Conservation (phyloP, 805 yeast genomes). For the Candida silvicultrix region DNA sequence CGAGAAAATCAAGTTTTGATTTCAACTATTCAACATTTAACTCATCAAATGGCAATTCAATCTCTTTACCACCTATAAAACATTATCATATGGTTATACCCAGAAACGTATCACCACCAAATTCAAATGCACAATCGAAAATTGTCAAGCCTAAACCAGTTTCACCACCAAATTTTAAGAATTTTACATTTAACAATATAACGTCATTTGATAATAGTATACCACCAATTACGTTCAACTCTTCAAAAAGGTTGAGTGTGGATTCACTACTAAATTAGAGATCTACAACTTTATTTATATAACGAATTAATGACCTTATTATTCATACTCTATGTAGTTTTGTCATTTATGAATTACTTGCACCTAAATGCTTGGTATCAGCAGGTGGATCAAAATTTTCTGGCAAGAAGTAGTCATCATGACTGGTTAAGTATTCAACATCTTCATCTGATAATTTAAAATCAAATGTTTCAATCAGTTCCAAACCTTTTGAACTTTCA, state of each 20-base stretch:
- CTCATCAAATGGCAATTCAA: background rate
- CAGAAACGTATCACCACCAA: background rate
- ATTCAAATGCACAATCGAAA: background rate
- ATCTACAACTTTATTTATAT: background rate
- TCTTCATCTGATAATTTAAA: slow-evolving; percentile 40
- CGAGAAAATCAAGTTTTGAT: background rate
- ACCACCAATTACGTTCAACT: background rate
- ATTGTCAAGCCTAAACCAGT: background rate
- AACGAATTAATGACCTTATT: background rate
- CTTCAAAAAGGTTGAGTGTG: slow-evolving; percentile 5
- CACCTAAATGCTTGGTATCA: background rate
- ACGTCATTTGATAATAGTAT: slow-evolving; percentile 5
- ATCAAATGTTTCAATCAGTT: slow-evolving; percentile 49
- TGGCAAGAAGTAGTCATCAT: background rate
- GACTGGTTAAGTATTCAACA: slow-evolving; percentile 36
- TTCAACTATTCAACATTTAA: background rate
- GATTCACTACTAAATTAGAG: slow-evolving; percentile 5
- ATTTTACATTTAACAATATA: slow-evolving; percentile 5
- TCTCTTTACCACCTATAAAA: background rate
- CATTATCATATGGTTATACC: slow-evolving; percentile 1
- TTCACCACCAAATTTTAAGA: background rate
- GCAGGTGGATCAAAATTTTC: background rate
- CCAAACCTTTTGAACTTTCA: slow-evolving; percentile 42
- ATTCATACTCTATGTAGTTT: background rate
- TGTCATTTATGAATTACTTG: background rate